phyloP scores from a whole-genome alignment of 345 rosid genomes.

The Abelmoschus esculentus region DNA sequence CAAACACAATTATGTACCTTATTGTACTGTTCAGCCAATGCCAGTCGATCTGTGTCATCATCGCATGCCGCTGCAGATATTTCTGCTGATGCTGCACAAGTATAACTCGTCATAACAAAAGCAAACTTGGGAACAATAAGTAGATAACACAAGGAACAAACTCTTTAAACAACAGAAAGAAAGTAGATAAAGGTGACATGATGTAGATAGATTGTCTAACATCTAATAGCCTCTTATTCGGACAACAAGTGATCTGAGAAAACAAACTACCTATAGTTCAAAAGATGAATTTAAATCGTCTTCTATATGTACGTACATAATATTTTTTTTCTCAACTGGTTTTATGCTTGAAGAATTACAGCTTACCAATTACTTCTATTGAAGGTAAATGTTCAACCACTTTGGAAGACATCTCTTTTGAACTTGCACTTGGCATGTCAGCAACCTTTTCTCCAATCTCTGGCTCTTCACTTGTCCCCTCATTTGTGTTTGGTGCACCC shows the following conservation, averaged over 20 bases:
- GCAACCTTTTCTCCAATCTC: conserved; percentile 36
- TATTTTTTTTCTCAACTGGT: not conserved
- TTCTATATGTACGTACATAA: not conserved
- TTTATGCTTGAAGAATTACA: conserved; percentile 7
- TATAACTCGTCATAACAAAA: conserved; percentile 8
- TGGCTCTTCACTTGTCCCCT: conserved; percentile 41
- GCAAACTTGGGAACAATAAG: not conserved
- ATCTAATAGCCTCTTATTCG: too few relatives aligned
- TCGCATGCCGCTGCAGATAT: conserved; percentile 44
- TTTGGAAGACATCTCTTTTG: conserved; percentile 30
- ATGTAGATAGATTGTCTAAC: not conserved
- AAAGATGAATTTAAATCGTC: not conserved
- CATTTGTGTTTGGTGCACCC: conserved; percentile 12
- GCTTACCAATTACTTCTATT: conserved; percentile 57
- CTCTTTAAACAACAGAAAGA: conserved; percentile 11
- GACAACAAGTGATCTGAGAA: not conserved
- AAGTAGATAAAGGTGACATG: not conserved
- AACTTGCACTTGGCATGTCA: conserved; percentile 25
- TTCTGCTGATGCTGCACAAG: conserved; percentile 58
- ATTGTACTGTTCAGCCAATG: conserved; percentile 50
- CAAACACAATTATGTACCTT: conserved; percentile 31
- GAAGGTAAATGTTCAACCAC: conserved; percentile 47
- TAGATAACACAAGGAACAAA: not conserved
- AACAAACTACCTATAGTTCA: too few relatives aligned
- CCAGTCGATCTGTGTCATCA: conserved; percentile 45